Evolutionary conservation across 2,329 filamentous ascomycete genomes (phyloP).

Genomic region (Ophiosphaerella narmari): DNA sequence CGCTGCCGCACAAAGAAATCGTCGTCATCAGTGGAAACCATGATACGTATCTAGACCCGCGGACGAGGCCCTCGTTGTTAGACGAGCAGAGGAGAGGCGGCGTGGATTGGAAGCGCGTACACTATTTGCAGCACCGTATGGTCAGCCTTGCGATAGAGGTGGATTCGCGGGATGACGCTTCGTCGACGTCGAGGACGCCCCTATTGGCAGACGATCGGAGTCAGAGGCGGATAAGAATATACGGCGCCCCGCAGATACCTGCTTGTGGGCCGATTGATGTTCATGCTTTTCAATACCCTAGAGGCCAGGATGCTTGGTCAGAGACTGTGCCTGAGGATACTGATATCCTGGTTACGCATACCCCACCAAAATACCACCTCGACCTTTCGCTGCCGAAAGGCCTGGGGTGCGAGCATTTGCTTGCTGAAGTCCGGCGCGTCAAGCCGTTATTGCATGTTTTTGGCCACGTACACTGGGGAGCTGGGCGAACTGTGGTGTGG

Average conservation of each 20-base stretch:
- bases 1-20: conserved; percentile 77
- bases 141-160: conserved; percentile 61
- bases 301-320: conserved; percentile 70
- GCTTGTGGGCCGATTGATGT: conserved; percentile 67
- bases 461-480: conserved; percentile 80
- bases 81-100: conserved; percentile 59
- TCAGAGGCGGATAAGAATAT: conserved; percentile 67
- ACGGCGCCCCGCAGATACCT: conserved; percentile 82
- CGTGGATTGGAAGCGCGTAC: conserved; percentile 69
- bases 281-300: conserved; percentile 78
- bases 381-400: conserved; percentile 62
- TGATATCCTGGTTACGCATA: conserved; percentile 82
- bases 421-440: conserved; percentile 74
- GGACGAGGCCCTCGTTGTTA: conserved; percentile 56
- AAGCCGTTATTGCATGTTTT: conserved; percentile 79
- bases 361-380: conserved; percentile 74
- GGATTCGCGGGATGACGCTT: conserved; percentile 10
- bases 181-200: conserved; percentile 17
- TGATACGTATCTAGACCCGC: conserved; percentile 80
- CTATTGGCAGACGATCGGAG: conserved; percentile 20
- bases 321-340: conserved; percentile 71
- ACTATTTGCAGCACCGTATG: conserved; percentile 75
- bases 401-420: conserved; percentile 72
- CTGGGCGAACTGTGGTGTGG: conserved; percentile 70
- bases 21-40: conserved; percentile 87